phyloP scores from a whole-genome alignment of 805 yeast genomes.

The Limtongozyma cylindracea region DNA sequence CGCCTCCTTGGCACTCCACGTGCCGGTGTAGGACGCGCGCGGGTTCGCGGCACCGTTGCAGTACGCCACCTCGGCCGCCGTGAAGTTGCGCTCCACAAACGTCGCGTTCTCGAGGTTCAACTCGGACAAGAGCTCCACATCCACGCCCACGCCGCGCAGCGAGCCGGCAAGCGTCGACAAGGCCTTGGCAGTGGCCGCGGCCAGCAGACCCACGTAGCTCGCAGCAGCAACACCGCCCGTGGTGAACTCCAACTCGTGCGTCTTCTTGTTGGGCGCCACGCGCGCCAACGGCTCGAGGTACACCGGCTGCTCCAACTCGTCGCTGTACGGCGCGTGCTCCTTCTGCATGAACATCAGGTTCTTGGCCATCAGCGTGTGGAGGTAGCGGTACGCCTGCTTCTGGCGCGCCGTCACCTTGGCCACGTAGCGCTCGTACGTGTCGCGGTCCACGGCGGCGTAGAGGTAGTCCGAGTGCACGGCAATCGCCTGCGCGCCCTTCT shows the following conservation, averaged over 20 bases:
- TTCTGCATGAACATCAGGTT: slow-evolving; percentile 84
- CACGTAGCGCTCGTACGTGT: slow-evolving; percentile 46
- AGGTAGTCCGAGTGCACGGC: slow-evolving; percentile 85
- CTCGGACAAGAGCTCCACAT: slow-evolving; percentile 70
- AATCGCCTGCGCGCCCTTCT: slow-evolving; percentile 94
- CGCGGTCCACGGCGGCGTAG: slow-evolving; percentile 54
- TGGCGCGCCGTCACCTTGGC: slow-evolving; percentile 56
- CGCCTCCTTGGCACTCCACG: slow-evolving; percentile 99
- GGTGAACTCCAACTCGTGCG: too few species aligned
- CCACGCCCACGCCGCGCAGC: slow-evolving; percentile 76
- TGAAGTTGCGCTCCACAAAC: slow-evolving; percentile 81
- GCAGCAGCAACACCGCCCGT: too few species aligned
- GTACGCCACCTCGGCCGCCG: slow-evolving; percentile 54
- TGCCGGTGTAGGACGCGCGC: slow-evolving; percentile 83
- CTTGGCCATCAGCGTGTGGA: slow-evolving; percentile 83
- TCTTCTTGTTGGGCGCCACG: slow-evolving; percentile 24
- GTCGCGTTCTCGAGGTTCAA: slow-evolving; percentile 76
- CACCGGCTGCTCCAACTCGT: slow-evolving; percentile 69
- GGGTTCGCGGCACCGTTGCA: slow-evolving; percentile 53
- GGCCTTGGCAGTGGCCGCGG: slow-evolving; percentile 38
- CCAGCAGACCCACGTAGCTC: slow-evolving; percentile 17
- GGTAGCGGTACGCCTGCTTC: slow-evolving; percentile 76
- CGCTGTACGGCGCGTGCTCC: slow-evolving; percentile 80
- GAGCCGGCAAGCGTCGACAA: slow-evolving; percentile 29
- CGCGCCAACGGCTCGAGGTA: slow-evolving; percentile 93